phyloP scores from a whole-genome alignment of 345 rosid genomes.

The Rhodamnia argentea region DNA sequence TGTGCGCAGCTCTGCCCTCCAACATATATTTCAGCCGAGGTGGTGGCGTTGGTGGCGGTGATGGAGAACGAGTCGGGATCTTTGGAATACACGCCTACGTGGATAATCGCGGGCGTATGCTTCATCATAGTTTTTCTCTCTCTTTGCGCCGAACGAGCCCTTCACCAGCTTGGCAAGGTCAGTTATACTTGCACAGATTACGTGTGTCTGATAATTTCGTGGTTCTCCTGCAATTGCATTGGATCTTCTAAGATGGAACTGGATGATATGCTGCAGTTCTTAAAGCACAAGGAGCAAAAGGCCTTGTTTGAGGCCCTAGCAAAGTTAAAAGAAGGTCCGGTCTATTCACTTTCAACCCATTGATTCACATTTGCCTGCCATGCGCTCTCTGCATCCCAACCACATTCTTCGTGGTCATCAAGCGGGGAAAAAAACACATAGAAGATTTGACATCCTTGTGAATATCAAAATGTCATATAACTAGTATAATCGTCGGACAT shows the following conservation, averaged over 20 bases:
- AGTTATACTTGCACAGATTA: neutral
- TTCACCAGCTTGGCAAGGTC: conserved; percentile 76
- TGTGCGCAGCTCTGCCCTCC: neutral
- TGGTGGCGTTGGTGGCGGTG: neutral
- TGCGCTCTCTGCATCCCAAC: neutral
- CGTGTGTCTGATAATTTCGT: neutral
- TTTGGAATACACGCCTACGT: conserved; percentile 64
- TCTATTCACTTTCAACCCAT: neutral
- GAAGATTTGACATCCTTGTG: neutral
- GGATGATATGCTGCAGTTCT: conserved; percentile 23
- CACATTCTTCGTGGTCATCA: neutral
- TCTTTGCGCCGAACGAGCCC: conserved; percentile 59
- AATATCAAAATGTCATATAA: neutral
- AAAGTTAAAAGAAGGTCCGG: conserved; percentile 74
- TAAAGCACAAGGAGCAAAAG: conserved; percentile 37
- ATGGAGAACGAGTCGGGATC: conserved; percentile 12
- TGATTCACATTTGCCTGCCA: neutral
- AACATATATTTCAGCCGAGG: neutral
- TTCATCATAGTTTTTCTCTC: conserved; percentile 58
- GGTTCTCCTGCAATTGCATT: neutral
- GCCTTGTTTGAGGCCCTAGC: conserved; percentile 63
- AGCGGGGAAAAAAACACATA: neutral
- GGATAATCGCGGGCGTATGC: conserved; percentile 77
- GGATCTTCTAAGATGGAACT: neutral
- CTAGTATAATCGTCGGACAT: neutral